Evolutionary conservation across 495 filamentous ascomycete genomes (phyloP).

Genomic region (Penicillium argentinense): DNA sequence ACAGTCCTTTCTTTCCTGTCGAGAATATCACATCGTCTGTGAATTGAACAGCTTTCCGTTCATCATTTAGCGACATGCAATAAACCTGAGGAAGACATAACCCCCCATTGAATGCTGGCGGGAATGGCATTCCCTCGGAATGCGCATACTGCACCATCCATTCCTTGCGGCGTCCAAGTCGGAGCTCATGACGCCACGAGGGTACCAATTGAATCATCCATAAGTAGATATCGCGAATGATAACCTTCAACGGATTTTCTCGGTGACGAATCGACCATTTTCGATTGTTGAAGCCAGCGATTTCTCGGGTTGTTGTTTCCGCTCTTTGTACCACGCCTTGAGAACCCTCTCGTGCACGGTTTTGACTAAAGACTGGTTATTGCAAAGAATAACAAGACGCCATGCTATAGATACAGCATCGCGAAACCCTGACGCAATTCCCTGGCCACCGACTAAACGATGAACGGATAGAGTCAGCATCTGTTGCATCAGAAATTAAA

Average conservation of each 20-base stretch:
- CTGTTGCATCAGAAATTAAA: neutral
- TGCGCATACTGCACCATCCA: constrained; percentile 29
- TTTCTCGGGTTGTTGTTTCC: constrained; percentile 38
- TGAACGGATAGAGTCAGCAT: neutral
- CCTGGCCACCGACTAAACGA: constrained; percentile 52
- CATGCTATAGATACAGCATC: constrained; percentile 41
- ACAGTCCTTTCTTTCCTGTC: constrained; percentile 14
- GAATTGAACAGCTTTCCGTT: constrained; percentile 10
- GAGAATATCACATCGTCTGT: constrained; percentile 31
- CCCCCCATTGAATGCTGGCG: constrained; percentile 28
- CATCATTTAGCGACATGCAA: constrained; percentile 10
- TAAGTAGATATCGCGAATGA: constrained; percentile 31
- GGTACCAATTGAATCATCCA: constrained; percentile 33
- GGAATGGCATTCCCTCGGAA: constrained; percentile 29
- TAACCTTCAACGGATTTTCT: constrained; percentile 27
- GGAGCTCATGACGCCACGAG: constrained; percentile 25
- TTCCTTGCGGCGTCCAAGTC: constrained; percentile 28
- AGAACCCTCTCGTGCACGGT: constrained; percentile 27
- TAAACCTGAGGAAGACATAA: constrained; percentile 36
- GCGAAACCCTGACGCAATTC: constrained; percentile 46
- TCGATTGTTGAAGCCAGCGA: constrained; percentile 34
- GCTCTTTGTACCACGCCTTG: constrained; percentile 34
- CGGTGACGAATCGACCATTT: constrained; percentile 34
- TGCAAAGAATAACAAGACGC: constrained; percentile 43
- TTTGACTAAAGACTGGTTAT: no score